Evolutionary conservation across 306 rosid genomes (phyloP).

Genomic region (Benincasa hispida): DNA sequence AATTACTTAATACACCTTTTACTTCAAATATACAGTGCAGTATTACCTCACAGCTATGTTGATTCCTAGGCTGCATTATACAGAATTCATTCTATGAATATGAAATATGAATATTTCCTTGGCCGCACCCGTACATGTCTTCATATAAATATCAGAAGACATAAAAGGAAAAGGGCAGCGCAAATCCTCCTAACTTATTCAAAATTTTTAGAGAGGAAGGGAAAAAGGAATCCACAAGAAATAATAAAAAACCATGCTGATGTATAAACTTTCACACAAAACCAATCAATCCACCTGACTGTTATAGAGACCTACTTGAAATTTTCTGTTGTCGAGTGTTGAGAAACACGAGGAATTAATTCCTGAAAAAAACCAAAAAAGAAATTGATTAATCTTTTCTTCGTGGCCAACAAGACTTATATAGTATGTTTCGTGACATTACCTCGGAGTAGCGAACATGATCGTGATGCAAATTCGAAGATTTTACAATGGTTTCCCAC

Average conservation of each 20-base stretch:
- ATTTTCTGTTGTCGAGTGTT: slow-evolving; percentile 39
- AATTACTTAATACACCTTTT: neutral
- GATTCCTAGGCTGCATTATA: slow-evolving; percentile 4
- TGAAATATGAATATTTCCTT: neutral
- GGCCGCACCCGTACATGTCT: neutral
- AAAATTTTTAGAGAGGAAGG: neutral
- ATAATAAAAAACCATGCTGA: neutral
- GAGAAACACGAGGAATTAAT: slow-evolving; percentile 35
- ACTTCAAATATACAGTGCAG: slow-evolving; percentile 2
- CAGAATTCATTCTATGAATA: neutral
- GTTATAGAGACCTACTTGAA: neutral
- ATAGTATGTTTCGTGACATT: slow-evolving; percentile 14
- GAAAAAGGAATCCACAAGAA: neutral
- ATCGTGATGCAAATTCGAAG: slow-evolving; percentile 54
- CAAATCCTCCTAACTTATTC: neutral
- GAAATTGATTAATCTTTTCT: slow-evolving; percentile 3
- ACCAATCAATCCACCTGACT: neutral
- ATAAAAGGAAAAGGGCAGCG: slow-evolving; percentile 1
- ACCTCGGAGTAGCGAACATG: slow-evolving; percentile 88
- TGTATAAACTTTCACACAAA: slow-evolving; percentile 1
- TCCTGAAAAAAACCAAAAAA: slow-evolving; percentile 39
- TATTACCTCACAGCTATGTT: neutral
- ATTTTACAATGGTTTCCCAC: slow-evolving; percentile 94
- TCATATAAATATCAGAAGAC: slow-evolving; percentile 11
- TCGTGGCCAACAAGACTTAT: neutral